Conservation (phyloP, 2,329 filamentous ascomycete genomes). For the Ceratocystis destructans region DNA sequence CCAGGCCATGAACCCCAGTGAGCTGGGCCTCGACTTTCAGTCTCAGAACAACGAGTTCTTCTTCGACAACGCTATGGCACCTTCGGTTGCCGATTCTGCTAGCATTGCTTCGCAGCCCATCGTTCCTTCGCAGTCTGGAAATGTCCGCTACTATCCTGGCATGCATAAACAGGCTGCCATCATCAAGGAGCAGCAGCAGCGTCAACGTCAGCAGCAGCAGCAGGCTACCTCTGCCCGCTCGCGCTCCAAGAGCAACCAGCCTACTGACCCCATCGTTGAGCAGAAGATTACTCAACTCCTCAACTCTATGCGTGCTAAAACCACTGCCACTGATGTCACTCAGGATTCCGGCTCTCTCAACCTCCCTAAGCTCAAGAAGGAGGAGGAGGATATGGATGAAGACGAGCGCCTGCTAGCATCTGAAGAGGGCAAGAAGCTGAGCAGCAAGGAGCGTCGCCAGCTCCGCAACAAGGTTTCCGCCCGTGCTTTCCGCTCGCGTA, state of each 20-base stretch:
- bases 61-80: conserved; percentile 34
- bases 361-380: conserved; percentile 67
- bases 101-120: conserved; percentile 33
- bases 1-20: conserved; percentile 44
- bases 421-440: conserved; percentile 98
- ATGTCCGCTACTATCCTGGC: conserved; percentile 71
- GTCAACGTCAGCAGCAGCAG: conserved; percentile 47
- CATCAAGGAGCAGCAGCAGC: conserved; percentile 59
- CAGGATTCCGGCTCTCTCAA: conserved; percentile 35
- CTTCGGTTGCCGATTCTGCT: conserved; percentile 32
- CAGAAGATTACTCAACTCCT: conserved; percentile 89
- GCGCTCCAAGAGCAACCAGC: conserved; percentile 38
- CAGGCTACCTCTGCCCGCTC: conserved; percentile 31
- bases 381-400: conserved; percentile 97
- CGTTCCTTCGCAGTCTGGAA: conserved; percentile 37
- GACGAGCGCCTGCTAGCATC: conserved; percentile 89
- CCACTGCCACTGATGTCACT: conserved; percentile 33
- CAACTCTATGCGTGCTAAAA: conserved; percentile 77
- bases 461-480: conserved; percentile 98
- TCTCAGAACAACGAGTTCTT: conserved; percentile 47
- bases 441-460: conserved; percentile 90
- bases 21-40: conserved; percentile 51
- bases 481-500: conserved; percentile 88
- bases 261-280: conserved; percentile 60
- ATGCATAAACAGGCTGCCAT: conserved; percentile 83